A percentile compares a stretch with the other conserved stretches of the same genome.
Conservation (phyloP, 768 basidiomycete species). For the Cytidiella melzeri region DNA sequence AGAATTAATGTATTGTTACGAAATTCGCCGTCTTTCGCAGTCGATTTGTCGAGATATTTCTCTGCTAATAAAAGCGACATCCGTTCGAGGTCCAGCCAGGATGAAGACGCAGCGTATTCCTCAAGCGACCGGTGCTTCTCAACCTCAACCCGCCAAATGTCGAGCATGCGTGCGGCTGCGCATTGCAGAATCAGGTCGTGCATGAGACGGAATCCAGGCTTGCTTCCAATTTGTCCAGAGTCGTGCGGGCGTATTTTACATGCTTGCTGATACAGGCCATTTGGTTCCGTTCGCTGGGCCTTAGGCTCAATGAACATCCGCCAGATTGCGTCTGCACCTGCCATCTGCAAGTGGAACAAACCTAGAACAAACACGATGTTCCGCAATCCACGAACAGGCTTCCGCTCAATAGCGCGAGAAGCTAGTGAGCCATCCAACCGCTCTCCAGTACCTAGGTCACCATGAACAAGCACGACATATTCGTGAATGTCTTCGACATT, state of each 20-base stretch:
- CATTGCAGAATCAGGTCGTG: constrained; percentile 22
- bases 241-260: constrained; percentile 23
- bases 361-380: too few relatives aligned
- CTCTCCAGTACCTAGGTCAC: constrained; percentile 21
- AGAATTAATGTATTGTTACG: constrained; percentile 29
- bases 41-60: not conserved
- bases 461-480: constrained; percentile 11
- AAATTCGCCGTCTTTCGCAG: too few relatives aligned
- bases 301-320: constrained; percentile 9
- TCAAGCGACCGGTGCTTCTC: constrained; percentile 19
- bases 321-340: constrained; percentile 18
- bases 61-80: constrained; percentile 21
- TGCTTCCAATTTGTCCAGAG: constrained; percentile 18
- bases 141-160: too few relatives aligned
- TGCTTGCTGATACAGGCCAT: constrained; percentile 10
- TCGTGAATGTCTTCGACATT: too few relatives aligned
- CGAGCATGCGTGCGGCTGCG: constrained; percentile 20
- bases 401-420: constrained; percentile 17
- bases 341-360: constrained; percentile 32
- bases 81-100: constrained; percentile 20
- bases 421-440: constrained; percentile 12
- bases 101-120: constrained; percentile 26
- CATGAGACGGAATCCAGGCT: constrained; percentile 22
- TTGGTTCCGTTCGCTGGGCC: constrained; percentile 9
- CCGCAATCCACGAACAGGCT: too few relatives aligned